Base-by-base conservation (phyloP, 2,329 filamentous ascomycete genomes). In the Davidsoniella neocaledoniae region DNA sequence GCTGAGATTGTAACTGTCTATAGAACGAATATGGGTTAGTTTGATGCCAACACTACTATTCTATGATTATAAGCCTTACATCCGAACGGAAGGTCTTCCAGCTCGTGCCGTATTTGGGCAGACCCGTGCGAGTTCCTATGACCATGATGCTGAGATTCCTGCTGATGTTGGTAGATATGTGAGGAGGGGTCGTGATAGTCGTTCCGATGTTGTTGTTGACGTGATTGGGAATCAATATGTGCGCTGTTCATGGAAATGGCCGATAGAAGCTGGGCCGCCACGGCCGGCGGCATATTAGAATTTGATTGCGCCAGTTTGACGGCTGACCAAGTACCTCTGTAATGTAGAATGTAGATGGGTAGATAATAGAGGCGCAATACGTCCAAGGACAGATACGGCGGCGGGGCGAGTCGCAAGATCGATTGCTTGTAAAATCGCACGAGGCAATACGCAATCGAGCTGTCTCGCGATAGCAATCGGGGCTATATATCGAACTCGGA, bases 61-160 rank as follows among this genome's bases (percentile, higher is more conserved):
- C 8, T 12, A 33, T 10, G 0, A 12, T 9, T 1, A 4, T 4
- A 9, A 47, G 43, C 73, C 79, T 57, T 71, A 83, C 79, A 83
- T 59, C 79, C 80, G 70, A 83, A 83, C 37, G 76, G 74, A 60
- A 74, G 66, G 55, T 73, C 68, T 51, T 45, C 29, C 17, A 69
- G 65, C 58, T 76, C 69, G 58, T 71, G 40, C 14, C 42, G 51
- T 12, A 67, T 17, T 26, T 53, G 36, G 23, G 2, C 23, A 36
- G 41, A 26, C 21, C 16, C 44, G 4, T 46, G 43, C 5, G 26
- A 16, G 25, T 16, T 21, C 10, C 14, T 45, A 23, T n/a, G 43
- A 10, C 14, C 43, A 45, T 29, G 21, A 23, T 43, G 42, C n/a
- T 25, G 14, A 4, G 29, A 17, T 46, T n/a, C 6, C 2, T 19